These are phyloP conservation scores for Dichotomopilus funicola DNA, from an alignment of 2,329 filamentous ascomycete genomes.

Conservation along the genomic window DNA sequence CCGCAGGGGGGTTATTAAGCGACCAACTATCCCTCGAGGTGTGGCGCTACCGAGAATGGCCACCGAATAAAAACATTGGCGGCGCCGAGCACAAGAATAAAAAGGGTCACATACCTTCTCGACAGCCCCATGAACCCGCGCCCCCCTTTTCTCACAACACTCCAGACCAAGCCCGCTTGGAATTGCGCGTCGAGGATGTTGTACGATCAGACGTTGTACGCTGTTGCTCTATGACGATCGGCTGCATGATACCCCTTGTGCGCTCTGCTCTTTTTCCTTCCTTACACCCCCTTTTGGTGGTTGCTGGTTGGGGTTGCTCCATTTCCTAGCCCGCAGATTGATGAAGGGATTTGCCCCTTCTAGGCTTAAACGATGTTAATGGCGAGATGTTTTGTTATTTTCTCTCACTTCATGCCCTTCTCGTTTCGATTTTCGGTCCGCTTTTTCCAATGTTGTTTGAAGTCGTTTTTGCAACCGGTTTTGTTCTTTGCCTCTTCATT, in stretches of 20 bases:
- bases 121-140: background rate
- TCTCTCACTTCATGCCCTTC: no score
- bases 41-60: background rate
- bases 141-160: background rate
- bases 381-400: no score
- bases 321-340: no score
- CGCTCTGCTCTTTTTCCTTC: slow-evolving; percentile 5
- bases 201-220: slow-evolving; percentile 20
- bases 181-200: slow-evolving; percentile 10
- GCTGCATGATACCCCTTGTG: slow-evolving; percentile 21
- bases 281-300: background rate
- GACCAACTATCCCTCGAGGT: background rate
- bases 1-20: slow-evolving; percentile 26
- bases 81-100: background rate
- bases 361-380: no score
- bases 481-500: background rate
- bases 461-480: background rate
- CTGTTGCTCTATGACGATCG: slow-evolving; percentile 16
- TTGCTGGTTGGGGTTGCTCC: background rate
- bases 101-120: slow-evolving; percentile 1
- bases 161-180: background rate
- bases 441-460: background rate
- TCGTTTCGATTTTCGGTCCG: background rate
- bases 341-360: no score
- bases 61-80: background rate